Conservation (phyloP, 805 yeast genomes). For the Sugiyamaella chiloensis region DNA sequence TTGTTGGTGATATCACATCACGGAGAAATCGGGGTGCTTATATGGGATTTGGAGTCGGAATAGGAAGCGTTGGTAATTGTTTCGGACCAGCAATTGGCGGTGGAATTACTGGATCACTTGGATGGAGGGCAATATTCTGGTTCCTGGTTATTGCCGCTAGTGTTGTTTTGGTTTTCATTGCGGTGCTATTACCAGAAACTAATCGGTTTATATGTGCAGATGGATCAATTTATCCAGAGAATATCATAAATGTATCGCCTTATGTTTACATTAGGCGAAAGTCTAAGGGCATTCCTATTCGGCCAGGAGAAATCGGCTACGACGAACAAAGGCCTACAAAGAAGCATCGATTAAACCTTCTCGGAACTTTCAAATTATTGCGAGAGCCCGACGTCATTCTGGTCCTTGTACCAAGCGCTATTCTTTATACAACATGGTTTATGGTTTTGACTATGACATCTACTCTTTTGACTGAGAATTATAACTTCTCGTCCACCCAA, state of each 20-base stretch:
- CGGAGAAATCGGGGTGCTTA: conserved; percentile 65
- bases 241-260: conserved; percentile 25
- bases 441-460: conserved; percentile 55
- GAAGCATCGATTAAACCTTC: conserved; percentile 9
- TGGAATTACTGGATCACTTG: conserved; percentile 42
- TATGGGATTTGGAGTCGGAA: conserved; percentile 63
- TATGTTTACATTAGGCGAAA: conserved; percentile 23
- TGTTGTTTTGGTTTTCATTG: conserved; percentile 32
- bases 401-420: conserved; percentile 53
- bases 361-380: conserved; percentile 11
- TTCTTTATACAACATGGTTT: conserved; percentile 69
- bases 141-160: conserved; percentile 68
- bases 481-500: conserved; percentile 50
- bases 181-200: conserved; percentile 69
- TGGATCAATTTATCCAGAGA: conserved; percentile 56
- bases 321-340: conserved; percentile 4
- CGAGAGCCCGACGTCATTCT: conserved; percentile 39
- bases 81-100: conserved; percentile 74
- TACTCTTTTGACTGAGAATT: conserved; percentile 47
- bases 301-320: conserved; percentile 20
- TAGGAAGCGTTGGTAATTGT: conserved; percentile 68
- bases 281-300: conserved; percentile 25
- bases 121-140: conserved; percentile 69
- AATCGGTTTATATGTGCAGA: conserved; percentile 70
- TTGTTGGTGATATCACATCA: conserved; percentile 70